Evolutionary conservation across 1,284 basidiomycete species (phyloP).

Genomic region (Schizopora paradoxa): DNA sequence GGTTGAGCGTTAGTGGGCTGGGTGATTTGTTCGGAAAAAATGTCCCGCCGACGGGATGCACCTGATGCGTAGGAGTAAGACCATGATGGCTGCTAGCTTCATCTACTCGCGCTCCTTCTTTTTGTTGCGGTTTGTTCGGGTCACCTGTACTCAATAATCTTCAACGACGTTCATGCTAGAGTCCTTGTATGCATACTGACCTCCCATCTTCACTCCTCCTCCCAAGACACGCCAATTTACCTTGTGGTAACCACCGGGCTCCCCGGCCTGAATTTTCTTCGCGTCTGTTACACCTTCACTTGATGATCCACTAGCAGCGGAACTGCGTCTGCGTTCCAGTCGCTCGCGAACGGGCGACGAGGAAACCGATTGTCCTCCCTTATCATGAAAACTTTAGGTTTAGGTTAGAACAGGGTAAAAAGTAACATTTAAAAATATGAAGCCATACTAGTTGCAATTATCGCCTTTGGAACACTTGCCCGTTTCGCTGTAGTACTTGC

Average conservation of each 20-base stretch:
- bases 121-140: not conserved
- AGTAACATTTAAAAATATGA: constrained; percentile 3
- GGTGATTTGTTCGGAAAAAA: too few species aligned
- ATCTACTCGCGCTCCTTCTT: not conserved
- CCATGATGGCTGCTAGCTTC: not conserved
- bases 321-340: not conserved
- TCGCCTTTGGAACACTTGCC: constrained; percentile 54
- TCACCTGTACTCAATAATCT: not conserved
- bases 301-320: not conserved
- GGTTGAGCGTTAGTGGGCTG: not conserved
- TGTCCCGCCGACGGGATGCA: not conserved
- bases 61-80: not conserved
- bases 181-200: not conserved
- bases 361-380: constrained; percentile 26
- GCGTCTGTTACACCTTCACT: not conserved
- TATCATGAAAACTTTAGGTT: constrained; percentile 28
- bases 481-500: constrained; percentile 48
- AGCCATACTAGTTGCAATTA: constrained; percentile 62
- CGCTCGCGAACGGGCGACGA: not conserved
- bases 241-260: constrained; percentile 9
- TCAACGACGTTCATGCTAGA: not conserved
- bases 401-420: constrained; percentile 8
- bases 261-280: not conserved
- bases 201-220: constrained; percentile 12
- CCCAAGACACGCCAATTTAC: constrained; percentile 15